A percentile compares a stretch with the other conserved stretches of the same genome.
These are phyloP conservation scores for Casuarina glauca DNA, from an alignment of 306 rosid genomes.

Conservation along the genomic window DNA sequence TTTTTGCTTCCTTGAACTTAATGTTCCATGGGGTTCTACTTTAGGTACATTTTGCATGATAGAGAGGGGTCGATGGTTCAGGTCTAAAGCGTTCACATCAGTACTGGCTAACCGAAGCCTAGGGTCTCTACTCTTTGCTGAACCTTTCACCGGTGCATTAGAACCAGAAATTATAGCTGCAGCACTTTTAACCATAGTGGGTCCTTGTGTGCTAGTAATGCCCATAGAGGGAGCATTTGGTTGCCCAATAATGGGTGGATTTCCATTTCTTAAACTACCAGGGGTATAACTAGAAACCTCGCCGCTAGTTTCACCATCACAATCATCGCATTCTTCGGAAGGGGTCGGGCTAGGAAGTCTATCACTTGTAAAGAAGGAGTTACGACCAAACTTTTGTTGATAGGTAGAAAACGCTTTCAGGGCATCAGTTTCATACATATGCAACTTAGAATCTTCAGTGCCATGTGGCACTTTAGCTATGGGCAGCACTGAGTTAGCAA, in stretches of 20 bases:
- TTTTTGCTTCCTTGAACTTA: constrained; percentile 72
- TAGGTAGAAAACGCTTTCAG: constrained; percentile 82
- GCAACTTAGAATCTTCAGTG: constrained; percentile 50
- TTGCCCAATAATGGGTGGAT: constrained; percentile 40
- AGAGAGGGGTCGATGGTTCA: constrained; percentile 46
- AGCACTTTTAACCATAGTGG: constrained; percentile 36
- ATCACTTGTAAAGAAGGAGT: constrained; percentile 62
- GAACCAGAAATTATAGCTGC: constrained; percentile 38
- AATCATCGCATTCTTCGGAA: constrained; percentile 63
- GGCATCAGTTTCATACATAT: constrained; percentile 82
- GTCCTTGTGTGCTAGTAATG: constrained; percentile 46
- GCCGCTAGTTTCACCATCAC: constrained; percentile 51
- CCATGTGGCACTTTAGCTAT: constrained; percentile 39
- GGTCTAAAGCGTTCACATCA: constrained; percentile 51
- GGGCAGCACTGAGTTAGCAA: constrained; percentile 33
- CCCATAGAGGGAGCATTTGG: constrained; percentile 38
- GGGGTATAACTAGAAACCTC: constrained; percentile 68
- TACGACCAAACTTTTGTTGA: constrained; percentile 90
- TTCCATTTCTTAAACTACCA: constrained; percentile 35
- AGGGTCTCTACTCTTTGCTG: constrained; percentile 88
- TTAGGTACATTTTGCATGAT: constrained; percentile 46
- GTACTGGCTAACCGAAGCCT: constrained; percentile 76
- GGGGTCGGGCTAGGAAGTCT: constrained; percentile 99
- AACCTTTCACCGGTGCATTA: constrained; percentile 43
- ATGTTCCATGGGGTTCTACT: constrained; percentile 45